Base-by-base conservation (phyloP, 345 rosid genomes). In the Melaleuca quinquenervia region DNA sequence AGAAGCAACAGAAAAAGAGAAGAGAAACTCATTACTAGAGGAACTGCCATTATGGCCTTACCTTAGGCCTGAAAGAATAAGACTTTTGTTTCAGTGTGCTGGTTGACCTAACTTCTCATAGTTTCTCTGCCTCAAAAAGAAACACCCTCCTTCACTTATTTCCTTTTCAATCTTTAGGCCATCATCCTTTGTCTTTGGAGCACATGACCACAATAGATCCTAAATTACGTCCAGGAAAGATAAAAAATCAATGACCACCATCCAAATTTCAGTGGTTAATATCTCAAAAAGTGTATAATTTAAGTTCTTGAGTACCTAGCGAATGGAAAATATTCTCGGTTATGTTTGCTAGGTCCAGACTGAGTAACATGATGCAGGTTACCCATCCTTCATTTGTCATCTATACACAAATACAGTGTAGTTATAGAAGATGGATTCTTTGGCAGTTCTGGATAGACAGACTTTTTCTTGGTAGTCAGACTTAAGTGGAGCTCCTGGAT, bases 161-260 rank as follows among this genome's bases (percentile, higher is more conserved):
- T 18, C 21, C 29, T 62, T 27, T 29, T 62, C 75, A 6, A 27
- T 29, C 44, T 62, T 62, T 6, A 90, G 97, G 97, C 92, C 83
- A 44, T 27, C 53, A 32, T 21, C 52, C 52, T 45, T 45, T 82
- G 52, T 18, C 50, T 7, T 82, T 22, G 52, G 52, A 18, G 20
- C 16, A 82, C 16, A 82, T 11, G n/a, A 82, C 18, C n/a, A 55
- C 49, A 48, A 49, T 50, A 50, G 84, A 62, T 62, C 75, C 75
- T 29, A 15, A 62, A 62, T 14, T 14, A 62, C 2, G 20, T 62
- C 21, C 21, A 3, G 44, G 75, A 62, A 62, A 62, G 44, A 62
- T 27, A 29, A 44, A 62, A 62, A 18, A 27, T 7, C 44, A 15
- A 15, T 4, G 41, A 14, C 15, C 11, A 18, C 21, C 75, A 62